Evolutionary conservation across 192 early-diverging fungal genomes (phyloP).

Genomic region (Backusella sp.): DNA sequence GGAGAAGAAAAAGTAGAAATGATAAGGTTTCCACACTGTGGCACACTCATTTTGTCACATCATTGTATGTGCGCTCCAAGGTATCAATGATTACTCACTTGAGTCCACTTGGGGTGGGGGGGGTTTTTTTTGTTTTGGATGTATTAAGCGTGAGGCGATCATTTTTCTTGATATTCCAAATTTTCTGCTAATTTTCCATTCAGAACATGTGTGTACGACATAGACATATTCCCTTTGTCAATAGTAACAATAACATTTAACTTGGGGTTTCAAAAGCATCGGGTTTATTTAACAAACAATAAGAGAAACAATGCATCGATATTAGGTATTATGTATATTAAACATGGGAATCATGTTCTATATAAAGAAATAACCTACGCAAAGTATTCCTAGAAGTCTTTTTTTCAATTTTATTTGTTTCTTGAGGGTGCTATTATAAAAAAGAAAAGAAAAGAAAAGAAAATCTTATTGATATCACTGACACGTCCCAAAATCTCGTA

Average conservation of each 20-base stretch:
- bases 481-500: neutral
- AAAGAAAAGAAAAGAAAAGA: neutral
- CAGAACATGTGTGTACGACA: neutral
- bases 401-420: neutral
- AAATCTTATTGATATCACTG: neutral
- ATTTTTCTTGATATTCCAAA: neutral
- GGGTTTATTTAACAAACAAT: neutral
- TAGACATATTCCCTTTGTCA: neutral
- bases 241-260: neutral
- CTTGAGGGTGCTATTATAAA: neutral
- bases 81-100: neutral
- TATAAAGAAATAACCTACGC: neutral
- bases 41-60: neutral
- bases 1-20: neutral
- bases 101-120: neutral
- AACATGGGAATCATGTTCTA: neutral
- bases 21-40: neutral
- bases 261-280: neutral
- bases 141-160: neutral
- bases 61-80: neutral
- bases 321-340: neutral
- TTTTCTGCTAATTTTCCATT: slow-evolving; percentile 2
- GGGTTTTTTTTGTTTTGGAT: neutral
- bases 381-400: neutral
- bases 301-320: neutral